Percentiles rank a stretch among this genome's conserved stretches.
Evolutionary conservation across 805 yeast genomes (phyloP).

Genomic region (Blastobotrys peoriensis): DNA sequence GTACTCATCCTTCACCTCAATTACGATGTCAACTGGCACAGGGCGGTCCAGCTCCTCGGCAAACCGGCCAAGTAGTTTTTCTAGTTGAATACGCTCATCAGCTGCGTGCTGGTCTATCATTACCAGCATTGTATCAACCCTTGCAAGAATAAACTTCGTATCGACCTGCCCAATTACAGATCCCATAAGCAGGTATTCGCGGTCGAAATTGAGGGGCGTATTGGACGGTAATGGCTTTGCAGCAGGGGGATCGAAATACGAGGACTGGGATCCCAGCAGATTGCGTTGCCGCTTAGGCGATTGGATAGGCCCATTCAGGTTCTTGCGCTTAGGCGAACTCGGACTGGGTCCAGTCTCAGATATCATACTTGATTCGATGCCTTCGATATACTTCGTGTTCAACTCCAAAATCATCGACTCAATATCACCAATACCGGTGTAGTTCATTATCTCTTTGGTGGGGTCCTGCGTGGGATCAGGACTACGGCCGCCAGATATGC

Average conservation of each 20-base stretch:
- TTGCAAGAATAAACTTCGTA: slow-evolving; percentile 53
- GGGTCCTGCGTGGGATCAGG: background rate
- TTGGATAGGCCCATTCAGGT: background rate
- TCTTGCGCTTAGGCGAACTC: background rate
- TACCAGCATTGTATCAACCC: slow-evolving; percentile 28
- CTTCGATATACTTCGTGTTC: background rate
- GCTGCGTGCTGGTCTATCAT: slow-evolving; percentile 77
- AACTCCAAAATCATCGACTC: background rate
- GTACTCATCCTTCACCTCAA: too few relatives aligned
- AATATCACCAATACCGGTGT: background rate
- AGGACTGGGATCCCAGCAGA: too few relatives aligned
- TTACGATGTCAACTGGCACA: too few relatives aligned
- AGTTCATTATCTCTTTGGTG: background rate
- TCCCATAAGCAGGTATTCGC: background rate
- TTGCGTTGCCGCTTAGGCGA: background rate
- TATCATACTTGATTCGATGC: background rate
- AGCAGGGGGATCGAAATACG: background rate
- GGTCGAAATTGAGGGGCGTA: background rate
- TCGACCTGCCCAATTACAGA: slow-evolving; percentile 46
- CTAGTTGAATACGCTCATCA: slow-evolving; percentile 68
- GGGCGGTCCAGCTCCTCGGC: too few relatives aligned
- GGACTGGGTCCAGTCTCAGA: too few relatives aligned
- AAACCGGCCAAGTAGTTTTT: too few relatives aligned
- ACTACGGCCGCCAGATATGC: background rate
- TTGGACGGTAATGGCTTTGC: too few relatives aligned